Base-by-base conservation (phyloP, 306 rosid genomes). In the Phaseolus lunatus region DNA sequence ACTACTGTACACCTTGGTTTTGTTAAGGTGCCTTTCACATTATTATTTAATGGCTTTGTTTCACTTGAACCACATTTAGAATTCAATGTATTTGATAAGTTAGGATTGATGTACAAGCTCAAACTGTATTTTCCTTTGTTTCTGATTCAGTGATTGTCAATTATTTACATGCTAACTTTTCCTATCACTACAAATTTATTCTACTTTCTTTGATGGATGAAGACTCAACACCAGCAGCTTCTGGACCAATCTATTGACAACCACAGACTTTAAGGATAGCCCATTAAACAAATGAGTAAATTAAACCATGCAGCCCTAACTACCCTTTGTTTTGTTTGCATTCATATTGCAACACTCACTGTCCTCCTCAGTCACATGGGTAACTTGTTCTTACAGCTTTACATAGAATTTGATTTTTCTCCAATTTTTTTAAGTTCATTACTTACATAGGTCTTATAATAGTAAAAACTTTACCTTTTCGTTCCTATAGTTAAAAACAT, bases 181-280 rank as follows among this genome's bases (percentile, higher is more conserved):
- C n/a, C 63, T 3, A 54, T 70, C 1, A 9, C 19, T 20, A 18
- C 37, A 44, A 58, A 19, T 45, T 70, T 41, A 20, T 43, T 10
- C 7, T 37, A 29, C 39, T 27, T 47, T 14, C 20, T 33, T n/a
- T 59, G 63, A 16, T 43, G 61, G 73, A 69, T 75, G 63, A 39
- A 59, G 65, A 33, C 15, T 39, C 1, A 5, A 2, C 22, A 9
- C 67, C 5, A 1, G 10, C 13, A 59, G 81, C 50, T 61, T 61
- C 22, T 50, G 39, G 39, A 37, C 72, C 52, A 59, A 33, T 68
- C 73, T 69, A 59, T 67, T 68, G 77, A 75, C 35, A 50, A 59
- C 67, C 64, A 33, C 66, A 37, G 23, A 62, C 52, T 27, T 29
- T 45, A 62, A 27, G 50, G 53, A 6, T 43, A 16, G 31, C 50